These are phyloP conservation scores for Benincasa hispida DNA, from an alignment of 306 rosid species.

Conservation along the genomic window DNA sequence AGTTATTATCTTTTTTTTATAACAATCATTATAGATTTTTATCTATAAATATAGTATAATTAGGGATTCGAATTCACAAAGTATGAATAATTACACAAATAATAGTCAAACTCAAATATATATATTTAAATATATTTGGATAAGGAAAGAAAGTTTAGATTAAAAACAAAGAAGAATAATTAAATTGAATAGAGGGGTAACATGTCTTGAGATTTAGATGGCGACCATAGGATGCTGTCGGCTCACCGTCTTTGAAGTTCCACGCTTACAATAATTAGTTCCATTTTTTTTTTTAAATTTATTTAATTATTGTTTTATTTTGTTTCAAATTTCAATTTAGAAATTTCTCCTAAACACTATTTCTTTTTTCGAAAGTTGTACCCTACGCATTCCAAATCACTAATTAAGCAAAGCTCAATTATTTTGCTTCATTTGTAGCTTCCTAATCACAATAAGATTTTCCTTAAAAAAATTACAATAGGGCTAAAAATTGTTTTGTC, in stretches of 20 bases:
- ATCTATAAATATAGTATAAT: too few relatives aligned
- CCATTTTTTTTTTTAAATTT: background rate
- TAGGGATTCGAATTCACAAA: background rate
- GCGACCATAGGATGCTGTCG: slow-evolving; percentile 5
- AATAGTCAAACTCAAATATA: background rate
- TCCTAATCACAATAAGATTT: too few relatives aligned
- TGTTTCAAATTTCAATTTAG: background rate
- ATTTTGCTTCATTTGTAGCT: background rate
- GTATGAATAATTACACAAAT: background rate
- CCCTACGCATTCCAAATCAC: background rate
- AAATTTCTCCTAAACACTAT: background rate
- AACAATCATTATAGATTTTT: too few relatives aligned
- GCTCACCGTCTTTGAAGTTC: background rate
- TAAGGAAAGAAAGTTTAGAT: background rate
- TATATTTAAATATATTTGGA: background rate
- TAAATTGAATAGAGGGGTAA: background rate
- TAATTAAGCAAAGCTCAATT: background rate
- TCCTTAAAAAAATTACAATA: too few relatives aligned
- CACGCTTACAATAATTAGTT: background rate
- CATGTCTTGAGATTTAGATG: slow-evolving; percentile 1
- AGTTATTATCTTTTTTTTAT: too few relatives aligned
- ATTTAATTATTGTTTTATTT: too few relatives aligned
- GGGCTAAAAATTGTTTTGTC: too few relatives aligned
- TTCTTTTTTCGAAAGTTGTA: background rate
- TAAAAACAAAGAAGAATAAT: background rate